Conservation (phyloP, 1,284 basidiomycete species). For the Ceratobasidium sp. region DNA sequence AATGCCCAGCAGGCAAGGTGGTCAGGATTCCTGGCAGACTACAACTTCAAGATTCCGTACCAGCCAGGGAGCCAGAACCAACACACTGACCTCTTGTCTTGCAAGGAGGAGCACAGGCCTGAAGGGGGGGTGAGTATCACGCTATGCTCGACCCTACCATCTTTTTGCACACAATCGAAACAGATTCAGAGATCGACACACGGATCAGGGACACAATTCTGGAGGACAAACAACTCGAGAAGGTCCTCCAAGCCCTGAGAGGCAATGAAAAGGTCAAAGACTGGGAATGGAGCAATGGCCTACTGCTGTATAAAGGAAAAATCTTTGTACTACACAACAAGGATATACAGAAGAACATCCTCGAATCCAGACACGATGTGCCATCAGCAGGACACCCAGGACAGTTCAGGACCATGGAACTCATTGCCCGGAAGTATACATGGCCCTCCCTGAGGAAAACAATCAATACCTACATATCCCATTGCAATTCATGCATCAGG, state of each 20-base stretch:
- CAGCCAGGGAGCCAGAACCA: conserved; percentile 49
- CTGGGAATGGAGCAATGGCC: neutral
- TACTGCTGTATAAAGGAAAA: neutral
- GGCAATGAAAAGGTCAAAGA: neutral
- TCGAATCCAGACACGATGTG: neutral
- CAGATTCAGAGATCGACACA: neutral
- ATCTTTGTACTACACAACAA: neutral
- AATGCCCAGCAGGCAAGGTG: conserved; percentile 51
- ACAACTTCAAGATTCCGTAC: conserved; percentile 50
- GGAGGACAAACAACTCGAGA: neutral
- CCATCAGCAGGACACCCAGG: conserved; percentile 5
- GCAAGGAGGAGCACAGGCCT: conserved; percentile 45
- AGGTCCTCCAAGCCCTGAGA: neutral
- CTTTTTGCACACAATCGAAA: neutral
- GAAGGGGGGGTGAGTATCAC: conserved; percentile 10
- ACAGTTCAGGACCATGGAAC: conserved; percentile 47
- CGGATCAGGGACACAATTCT: neutral
- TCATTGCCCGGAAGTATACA: neutral
- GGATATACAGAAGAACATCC: neutral
- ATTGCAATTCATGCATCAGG: conserved; percentile 32
- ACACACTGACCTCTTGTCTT: conserved; percentile 51
- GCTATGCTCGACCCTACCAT: neutral
- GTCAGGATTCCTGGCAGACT: conserved; percentile 49
- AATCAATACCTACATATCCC: conserved; percentile 10
- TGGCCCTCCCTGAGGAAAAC: neutral